phyloP scores from a whole-genome alignment of 768 basidiomycete genomes.

The Paxillus rubicundulus region DNA sequence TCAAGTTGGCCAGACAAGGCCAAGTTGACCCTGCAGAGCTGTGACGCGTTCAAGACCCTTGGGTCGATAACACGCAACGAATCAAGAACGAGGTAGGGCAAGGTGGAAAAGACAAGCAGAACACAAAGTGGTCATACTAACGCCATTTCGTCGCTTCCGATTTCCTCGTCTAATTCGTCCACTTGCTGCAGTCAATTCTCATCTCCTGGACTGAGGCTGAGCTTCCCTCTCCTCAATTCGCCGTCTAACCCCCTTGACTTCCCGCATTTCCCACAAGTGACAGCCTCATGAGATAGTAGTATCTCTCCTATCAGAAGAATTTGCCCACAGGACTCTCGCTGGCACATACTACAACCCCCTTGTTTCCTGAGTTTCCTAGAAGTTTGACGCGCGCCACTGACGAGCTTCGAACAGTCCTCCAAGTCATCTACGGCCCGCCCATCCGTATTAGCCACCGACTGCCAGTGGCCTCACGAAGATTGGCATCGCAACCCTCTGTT shows the following conservation, averaged over 20 bases:
- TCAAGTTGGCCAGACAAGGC: no score
- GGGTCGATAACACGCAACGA: not conserved
- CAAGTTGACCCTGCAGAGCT: not conserved
- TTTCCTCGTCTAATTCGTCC: not conserved
- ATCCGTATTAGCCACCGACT: no score
- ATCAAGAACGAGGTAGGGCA: not conserved
- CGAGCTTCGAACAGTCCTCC: no score
- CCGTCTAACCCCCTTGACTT: not conserved
- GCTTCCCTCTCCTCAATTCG: constrained; percentile 1
- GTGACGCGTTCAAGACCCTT: no score
- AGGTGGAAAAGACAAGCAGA: not conserved
- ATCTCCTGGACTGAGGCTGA: not conserved
- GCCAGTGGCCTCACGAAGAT: not conserved
- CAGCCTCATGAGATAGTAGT: not conserved
- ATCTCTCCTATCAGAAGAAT: not conserved
- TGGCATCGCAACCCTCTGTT: not conserved
- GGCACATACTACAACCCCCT: not conserved
- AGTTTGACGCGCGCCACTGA: not conserved
- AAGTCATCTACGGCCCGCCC: no score
- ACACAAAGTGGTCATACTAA: not conserved
- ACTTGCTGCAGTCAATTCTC: not conserved
- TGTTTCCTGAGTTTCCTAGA: not conserved
- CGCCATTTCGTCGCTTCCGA: not conserved
- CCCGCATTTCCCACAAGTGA: constrained; percentile 8
- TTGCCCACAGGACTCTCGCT: not conserved